phyloP scores from a whole-genome alignment of 148 eudicot genomes.

The Salicornia ramosissima region DNA sequence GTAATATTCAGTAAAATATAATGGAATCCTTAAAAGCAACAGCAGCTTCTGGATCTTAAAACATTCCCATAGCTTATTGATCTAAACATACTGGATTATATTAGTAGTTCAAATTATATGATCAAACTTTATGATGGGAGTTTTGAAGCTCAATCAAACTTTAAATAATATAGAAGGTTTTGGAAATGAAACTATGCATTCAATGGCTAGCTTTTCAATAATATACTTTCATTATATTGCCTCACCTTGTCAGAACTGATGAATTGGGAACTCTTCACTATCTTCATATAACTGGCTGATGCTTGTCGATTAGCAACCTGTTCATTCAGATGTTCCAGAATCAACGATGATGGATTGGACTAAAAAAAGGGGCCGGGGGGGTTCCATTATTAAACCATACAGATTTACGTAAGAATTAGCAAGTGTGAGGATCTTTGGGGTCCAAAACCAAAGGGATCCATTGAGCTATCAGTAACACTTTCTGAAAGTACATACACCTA shows the following conservation, averaged over 20 bases:
- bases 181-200: no score
- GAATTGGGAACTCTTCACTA: conserved; percentile 72
- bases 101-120: neutral
- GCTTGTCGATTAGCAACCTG: conserved; percentile 76
- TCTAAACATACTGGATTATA: neutral
- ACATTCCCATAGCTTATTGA: neutral
- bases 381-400: neutral
- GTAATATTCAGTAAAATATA: conserved; percentile 7
- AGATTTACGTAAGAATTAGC: neutral
- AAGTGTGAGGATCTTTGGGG: neutral
- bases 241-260: conserved; percentile 85
- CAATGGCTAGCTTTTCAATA: neutral
- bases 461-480: conserved; percentile 3
- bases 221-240: conserved; percentile 5
- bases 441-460: neutral
- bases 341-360: neutral
- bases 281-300: conserved; percentile 58
- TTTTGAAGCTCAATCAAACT: neutral
- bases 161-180: neutral
- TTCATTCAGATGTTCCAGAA: conserved; percentile 9
- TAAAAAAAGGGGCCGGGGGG: neutral
- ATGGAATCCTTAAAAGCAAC: conserved; percentile 1
- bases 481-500: neutral
- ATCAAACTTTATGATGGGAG: neutral
- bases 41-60: conserved; percentile 6